Conservation (phyloP, 2,329 filamentous ascomycete species). For the Fusarium chlamydosporum region DNA sequence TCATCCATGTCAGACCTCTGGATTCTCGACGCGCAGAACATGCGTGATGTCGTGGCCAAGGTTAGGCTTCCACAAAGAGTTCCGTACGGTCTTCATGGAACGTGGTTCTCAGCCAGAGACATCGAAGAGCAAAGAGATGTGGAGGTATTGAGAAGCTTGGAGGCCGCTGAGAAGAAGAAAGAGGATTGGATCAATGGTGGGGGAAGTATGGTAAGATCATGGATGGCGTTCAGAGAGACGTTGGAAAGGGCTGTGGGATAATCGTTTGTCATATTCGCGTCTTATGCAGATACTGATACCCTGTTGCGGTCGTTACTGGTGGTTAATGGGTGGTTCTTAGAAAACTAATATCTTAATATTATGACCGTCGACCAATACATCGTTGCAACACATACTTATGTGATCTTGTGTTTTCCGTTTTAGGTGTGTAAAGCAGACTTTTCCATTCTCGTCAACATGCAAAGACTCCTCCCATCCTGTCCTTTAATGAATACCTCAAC, state of each 20-base stretch:
- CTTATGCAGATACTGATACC: slow-evolving; percentile 5
- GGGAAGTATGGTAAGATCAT: background rate
- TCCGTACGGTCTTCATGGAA: slow-evolving; percentile 77
- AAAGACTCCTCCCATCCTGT: background rate
- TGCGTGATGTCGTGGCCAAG: slow-evolving; percentile 71
- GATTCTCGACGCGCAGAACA: slow-evolving; percentile 74
- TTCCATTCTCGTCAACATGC: background rate
- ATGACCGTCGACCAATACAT: background rate
- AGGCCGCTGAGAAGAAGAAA: slow-evolving; percentile 13
- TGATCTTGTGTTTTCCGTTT: background rate
- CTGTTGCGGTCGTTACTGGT: background rate
- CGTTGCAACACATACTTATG: too few species aligned
- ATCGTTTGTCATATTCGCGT: accelerated
- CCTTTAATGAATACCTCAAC: background rate
- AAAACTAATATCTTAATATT: background rate
- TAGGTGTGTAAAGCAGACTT: background rate
- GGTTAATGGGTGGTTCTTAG: background rate
- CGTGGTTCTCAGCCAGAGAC: slow-evolving; percentile 70
- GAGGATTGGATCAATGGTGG: background rate
- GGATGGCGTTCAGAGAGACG: background rate
- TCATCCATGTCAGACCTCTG: slow-evolving; percentile 73
- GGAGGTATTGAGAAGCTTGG: slow-evolving; percentile 14
- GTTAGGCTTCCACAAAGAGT: slow-evolving; percentile 75
- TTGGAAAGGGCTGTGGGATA: slow-evolving; percentile 12
- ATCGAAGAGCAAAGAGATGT: slow-evolving; percentile 63